These are phyloP conservation scores for Hypomontagnella submonticulosa DNA, from an alignment of 495 filamentous ascomycete species.

Conservation along the genomic window DNA sequence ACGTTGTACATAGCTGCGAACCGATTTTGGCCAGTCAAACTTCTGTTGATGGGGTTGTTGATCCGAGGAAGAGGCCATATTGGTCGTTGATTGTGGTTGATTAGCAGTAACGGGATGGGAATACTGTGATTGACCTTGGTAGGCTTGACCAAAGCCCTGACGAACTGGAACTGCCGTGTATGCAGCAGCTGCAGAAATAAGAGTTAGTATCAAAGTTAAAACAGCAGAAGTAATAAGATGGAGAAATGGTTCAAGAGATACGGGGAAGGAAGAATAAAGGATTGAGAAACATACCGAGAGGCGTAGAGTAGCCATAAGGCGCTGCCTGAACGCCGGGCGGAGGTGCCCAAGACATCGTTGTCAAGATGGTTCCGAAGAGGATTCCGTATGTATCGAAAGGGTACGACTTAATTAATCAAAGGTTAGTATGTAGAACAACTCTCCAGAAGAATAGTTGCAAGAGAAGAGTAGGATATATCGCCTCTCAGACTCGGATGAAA, in stretches of 20 bases:
- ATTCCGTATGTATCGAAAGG: neutral
- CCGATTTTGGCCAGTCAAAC: constrained; percentile 78
- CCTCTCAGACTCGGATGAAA: constrained; percentile 2
- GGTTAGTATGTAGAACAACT: constrained; percentile 23
- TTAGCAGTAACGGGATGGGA: constrained; percentile 45
- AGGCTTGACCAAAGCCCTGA: constrained; percentile 56
- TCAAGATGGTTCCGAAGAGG: constrained; percentile 7
- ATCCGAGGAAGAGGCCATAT: constrained; percentile 35
- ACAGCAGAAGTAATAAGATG: too few species aligned
- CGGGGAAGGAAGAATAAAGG: neutral
- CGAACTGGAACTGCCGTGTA: constrained; percentile 64
- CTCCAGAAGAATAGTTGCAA: neutral
- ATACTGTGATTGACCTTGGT: constrained; percentile 49
- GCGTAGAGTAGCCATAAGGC: constrained; percentile 47
- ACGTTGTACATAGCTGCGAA: constrained; percentile 85
- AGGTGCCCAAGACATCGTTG: constrained; percentile 49
- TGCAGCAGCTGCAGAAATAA: constrained; percentile 51
- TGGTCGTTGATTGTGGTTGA: constrained; percentile 42
- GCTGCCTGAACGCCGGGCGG: constrained; percentile 47
- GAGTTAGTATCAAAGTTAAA: constrained; percentile 39
- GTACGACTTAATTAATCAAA: constrained; percentile 11
- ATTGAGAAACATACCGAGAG: constrained; percentile 39
- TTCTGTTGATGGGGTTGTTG: constrained; percentile 62
- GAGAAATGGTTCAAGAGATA: too few species aligned
- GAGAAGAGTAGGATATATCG: constrained; percentile 9